Evolutionary conservation across 2,329 filamentous ascomycete species (phyloP), one percentile per base, ranked within the genome.

Genomic region (Nemania serpens): DNA sequence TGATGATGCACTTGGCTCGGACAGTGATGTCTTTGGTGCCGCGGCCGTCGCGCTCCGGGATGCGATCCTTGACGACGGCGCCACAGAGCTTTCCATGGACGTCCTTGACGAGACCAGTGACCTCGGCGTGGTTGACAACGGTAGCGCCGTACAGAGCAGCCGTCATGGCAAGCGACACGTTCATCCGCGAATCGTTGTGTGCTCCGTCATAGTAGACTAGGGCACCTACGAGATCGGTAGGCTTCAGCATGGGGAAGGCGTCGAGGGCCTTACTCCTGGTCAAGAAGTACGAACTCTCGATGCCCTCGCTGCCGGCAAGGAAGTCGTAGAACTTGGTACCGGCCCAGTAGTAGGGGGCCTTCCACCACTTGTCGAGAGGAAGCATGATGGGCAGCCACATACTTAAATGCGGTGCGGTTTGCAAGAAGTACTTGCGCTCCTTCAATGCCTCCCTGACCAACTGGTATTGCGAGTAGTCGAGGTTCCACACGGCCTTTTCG

Each of bases 161-260:
- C 17, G 92, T 96, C 86, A 94, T 91, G 18, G 91, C 91, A 59
- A 96, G 82, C 9, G 91, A 93, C 29, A 95, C 89, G 73, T 96
- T 96, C 91, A 96, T 96, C 51, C 92, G 86, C 18, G 91, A 95
- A 75, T 96, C 92, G 72, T 96, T 96, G 78, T 96, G 92, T 33
- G 91, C 91, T 69, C 92, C 92, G 78, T 96, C 91, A 74, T 96
- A 96, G 81, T 96, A 96, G 22, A 96, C 91, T 70, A 96, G 79
- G 59, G 91, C 91, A 62, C 92, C 92, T 46, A 93, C 84, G 13
- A 96, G 80, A 66, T 89, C 87, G 43, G 90, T 88, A 72, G 87
- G 89, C 78, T 91, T 93, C 66, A 96, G 77, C 91, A 96, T 95
- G 7, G 92, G 92, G 73, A 96, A 96, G 2, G 90, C 90, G 74